These are phyloP conservation scores for Isochrysis galbana DNA, from an alignment of 78 protist species.

Conservation along the genomic window DNA sequence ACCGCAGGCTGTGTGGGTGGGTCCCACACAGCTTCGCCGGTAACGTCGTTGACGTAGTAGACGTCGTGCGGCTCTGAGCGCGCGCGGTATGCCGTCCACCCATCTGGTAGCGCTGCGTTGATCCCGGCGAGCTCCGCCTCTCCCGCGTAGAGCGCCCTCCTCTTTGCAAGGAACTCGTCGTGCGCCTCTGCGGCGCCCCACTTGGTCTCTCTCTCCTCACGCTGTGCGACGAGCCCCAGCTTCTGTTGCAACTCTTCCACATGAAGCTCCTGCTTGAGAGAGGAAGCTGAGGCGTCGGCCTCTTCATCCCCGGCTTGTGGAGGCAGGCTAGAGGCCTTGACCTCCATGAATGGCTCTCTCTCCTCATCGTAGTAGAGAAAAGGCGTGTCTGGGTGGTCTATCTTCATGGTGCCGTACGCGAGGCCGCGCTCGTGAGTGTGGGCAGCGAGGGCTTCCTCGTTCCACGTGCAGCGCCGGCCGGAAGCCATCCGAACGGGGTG, in stretches of 20 bases:
- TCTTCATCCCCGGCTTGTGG: not conserved
- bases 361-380: not conserved
- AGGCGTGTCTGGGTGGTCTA: conserved; percentile 3
- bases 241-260: not conserved
- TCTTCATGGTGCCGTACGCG: conserved; percentile 1
- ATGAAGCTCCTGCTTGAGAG: not conserved
- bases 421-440: not conserved
- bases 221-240: too few species aligned
- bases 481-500: too few species aligned
- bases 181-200: not conserved
- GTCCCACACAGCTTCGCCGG: not conserved
- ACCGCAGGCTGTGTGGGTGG: too few species aligned
- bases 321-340: not conserved
- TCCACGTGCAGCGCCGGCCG: too few species aligned
- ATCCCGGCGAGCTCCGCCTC: not conserved
- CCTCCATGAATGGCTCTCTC: not conserved
- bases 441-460: not conserved
- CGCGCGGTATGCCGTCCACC: not conserved
- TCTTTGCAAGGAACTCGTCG: not conserved
- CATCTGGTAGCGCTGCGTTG: not conserved
- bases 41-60: not conserved
- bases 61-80: not conserved
- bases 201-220: not conserved
- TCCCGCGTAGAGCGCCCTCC: not conserved
- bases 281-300: not conserved